Conservation (phyloP, 2,329 filamentous ascomycete genomes). For the Trichothecium roseum region DNA sequence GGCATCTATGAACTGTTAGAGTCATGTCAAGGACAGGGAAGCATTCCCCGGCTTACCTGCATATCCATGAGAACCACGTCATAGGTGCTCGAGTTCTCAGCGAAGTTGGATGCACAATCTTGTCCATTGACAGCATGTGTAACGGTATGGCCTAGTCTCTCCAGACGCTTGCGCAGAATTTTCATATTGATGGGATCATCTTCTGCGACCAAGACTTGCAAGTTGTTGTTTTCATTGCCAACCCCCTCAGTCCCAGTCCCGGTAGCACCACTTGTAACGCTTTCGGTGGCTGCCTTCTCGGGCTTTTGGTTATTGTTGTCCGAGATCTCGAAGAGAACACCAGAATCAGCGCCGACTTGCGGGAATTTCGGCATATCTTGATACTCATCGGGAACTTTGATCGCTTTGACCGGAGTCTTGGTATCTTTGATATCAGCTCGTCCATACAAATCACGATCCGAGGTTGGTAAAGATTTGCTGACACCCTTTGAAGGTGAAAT, state of each 20-base stretch:
- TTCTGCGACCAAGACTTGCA: constrained; percentile 70
- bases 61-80: constrained; percentile 88
- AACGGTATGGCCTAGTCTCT: constrained; percentile 65
- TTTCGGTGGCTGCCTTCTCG: constrained; percentile 10
- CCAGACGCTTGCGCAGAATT: constrained; percentile 68
- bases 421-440: constrained; percentile 28
- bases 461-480: constrained; percentile 4
- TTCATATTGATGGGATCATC: constrained; percentile 83
- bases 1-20: constrained; percentile 58
- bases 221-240: constrained; percentile 7
- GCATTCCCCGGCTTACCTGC: constrained; percentile 58
- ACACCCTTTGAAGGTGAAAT: no score
- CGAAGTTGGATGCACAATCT: constrained; percentile 65
- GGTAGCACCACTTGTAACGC: constrained; percentile 12
- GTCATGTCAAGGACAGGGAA: background rate
- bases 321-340: constrained; percentile 28
- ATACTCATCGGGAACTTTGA: constrained; percentile 39
- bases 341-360: constrained; percentile 19
- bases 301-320: constrained; percentile 4
- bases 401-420: constrained; percentile 33
- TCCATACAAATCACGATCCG: constrained; percentile 17
- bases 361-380: constrained; percentile 18
- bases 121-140: constrained; percentile 71
- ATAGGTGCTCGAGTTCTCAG: constrained; percentile 50
- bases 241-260: constrained; percentile 2